These are phyloP conservation scores for Sugiyamaella chiloensis DNA, from an alignment of 805 yeast species.

Conservation along the genomic window DNA sequence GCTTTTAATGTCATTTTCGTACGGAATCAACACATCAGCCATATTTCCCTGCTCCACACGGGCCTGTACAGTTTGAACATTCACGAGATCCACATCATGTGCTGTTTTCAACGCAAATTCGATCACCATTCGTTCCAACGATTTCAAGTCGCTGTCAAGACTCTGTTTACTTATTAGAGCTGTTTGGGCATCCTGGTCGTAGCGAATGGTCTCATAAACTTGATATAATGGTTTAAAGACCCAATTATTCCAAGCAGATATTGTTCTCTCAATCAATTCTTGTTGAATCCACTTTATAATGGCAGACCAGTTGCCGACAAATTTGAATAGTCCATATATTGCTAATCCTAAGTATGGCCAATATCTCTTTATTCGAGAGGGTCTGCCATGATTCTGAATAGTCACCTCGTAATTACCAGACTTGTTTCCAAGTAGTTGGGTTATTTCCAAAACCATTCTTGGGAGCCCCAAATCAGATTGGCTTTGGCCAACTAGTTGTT, in stretches of 20 bases:
- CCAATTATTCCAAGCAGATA: slow-evolving; percentile 80
- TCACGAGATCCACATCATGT: slow-evolving; percentile 31
- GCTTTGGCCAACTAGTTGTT: background rate
- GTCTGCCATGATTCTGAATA: slow-evolving; percentile 13
- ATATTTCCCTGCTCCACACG: slow-evolving; percentile 71
- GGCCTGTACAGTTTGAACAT: slow-evolving; percentile 25
- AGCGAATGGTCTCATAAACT: slow-evolving; percentile 75
- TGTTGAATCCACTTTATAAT: slow-evolving; percentile 55
- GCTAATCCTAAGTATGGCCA: slow-evolving; percentile 58
- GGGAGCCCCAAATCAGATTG: background rate
- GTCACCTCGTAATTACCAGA: background rate
- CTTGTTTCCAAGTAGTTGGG: slow-evolving; percentile 1
- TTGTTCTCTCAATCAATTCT: slow-evolving; percentile 59
- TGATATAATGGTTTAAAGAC: slow-evolving; percentile 68
- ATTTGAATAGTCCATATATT: slow-evolving; percentile 14
- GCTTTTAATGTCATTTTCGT: slow-evolving; percentile 67
- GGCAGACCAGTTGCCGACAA: slow-evolving; percentile 50
- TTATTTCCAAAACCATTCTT: background rate
- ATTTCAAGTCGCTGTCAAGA: slow-evolving; percentile 69
- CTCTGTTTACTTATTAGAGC: slow-evolving; percentile 80
- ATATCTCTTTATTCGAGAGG: slow-evolving; percentile 41
- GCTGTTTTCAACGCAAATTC: slow-evolving; percentile 49
- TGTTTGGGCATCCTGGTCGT: slow-evolving; percentile 69
- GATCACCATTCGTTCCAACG: slow-evolving; percentile 83
- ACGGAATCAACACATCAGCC: slow-evolving; percentile 72